phyloP scores from a whole-genome alignment of 1,284 basidiomycete species.

The Ganoderma lingzhi region DNA sequence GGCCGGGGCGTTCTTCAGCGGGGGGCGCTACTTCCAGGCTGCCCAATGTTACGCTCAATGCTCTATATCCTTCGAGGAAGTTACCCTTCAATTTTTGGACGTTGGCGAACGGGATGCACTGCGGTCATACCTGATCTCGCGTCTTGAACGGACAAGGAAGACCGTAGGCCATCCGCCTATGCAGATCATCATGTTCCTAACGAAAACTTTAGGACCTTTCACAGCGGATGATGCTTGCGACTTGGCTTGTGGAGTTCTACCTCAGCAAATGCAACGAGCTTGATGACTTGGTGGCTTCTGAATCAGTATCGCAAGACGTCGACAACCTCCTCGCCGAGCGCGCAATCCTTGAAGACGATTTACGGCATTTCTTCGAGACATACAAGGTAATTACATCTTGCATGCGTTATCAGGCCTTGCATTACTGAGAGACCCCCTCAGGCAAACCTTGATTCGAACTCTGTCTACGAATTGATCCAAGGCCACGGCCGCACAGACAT shows the following conservation, averaged over 20 bases:
- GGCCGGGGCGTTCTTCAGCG: conserved; percentile 85
- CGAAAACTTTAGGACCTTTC: conserved; percentile 74
- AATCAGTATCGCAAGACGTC: conserved; percentile 85
- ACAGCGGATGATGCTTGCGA: conserved; percentile 97
- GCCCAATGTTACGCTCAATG: conserved; percentile 93
- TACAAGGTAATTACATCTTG: conserved; percentile 71
- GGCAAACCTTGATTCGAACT: conserved; percentile 85
- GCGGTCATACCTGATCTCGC: conserved; percentile 88
- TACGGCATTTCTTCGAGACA: conserved; percentile 91
- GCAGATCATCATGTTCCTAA: not conserved
- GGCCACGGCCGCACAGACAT: conserved; percentile 94
- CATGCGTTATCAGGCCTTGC: conserved; percentile 11
- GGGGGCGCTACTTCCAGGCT: conserved; percentile 88
- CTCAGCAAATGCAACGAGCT: conserved; percentile 96
- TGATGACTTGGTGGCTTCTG: conserved; percentile 89
- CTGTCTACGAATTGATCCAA: conserved; percentile 92
- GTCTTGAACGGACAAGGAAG: conserved; percentile 85
- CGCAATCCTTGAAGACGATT: conserved; percentile 89
- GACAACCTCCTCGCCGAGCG: conserved; percentile 88
- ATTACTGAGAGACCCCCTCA: conserved; percentile 41
- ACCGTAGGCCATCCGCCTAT: conserved; percentile 57
- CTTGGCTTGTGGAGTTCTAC: conserved; percentile 98
- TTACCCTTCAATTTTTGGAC: conserved; percentile 91
- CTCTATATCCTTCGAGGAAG: conserved; percentile 91
- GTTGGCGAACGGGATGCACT: conserved; percentile 92